These are phyloP conservation scores for Hypoxylon sp. DNA, from an alignment of 2,329 filamentous ascomycete genomes.

Conservation along the genomic window DNA sequence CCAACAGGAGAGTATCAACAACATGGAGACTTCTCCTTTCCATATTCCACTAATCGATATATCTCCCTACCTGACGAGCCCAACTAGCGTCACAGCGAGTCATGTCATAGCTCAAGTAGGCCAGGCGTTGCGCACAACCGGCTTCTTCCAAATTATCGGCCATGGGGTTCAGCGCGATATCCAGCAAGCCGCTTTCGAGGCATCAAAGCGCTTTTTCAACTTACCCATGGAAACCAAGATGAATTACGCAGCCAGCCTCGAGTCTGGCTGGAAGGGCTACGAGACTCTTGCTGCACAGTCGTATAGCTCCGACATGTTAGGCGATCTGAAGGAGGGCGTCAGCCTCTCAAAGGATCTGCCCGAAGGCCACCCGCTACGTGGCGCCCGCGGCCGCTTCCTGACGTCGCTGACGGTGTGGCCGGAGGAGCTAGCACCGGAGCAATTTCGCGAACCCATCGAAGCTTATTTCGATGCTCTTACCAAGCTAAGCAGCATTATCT, in stretches of 20 bases:
- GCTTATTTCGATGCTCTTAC: neutral
- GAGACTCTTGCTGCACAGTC: neutral
- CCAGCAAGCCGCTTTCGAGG: neutral
- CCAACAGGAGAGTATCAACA: too few relatives aligned
- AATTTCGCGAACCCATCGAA: neutral
- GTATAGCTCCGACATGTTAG: neutral
- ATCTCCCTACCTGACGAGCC: too few relatives aligned
- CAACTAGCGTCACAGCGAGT: too few relatives aligned
- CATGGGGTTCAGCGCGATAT: neutral
- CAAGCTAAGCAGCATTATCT: neutral
- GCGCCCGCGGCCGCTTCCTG: neutral
- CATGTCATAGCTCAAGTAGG: too few relatives aligned
- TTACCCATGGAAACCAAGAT: neutral
- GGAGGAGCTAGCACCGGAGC: neutral
- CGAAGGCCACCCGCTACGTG: neutral
- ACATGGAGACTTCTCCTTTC: too few relatives aligned
- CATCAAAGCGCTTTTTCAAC: neutral
- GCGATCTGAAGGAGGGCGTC: neutral
- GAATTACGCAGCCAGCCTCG: neutral
- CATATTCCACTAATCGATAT: too few relatives aligned
- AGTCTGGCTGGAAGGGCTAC: neutral
- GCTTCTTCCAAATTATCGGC: constrained; percentile 1
- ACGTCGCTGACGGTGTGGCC: neutral
- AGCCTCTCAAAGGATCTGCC: neutral
- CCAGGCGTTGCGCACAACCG: neutral